These are phyloP conservation scores for Quercus phellos DNA, from an alignment of 331 rosid genomes.

Conservation along the genomic window DNA sequence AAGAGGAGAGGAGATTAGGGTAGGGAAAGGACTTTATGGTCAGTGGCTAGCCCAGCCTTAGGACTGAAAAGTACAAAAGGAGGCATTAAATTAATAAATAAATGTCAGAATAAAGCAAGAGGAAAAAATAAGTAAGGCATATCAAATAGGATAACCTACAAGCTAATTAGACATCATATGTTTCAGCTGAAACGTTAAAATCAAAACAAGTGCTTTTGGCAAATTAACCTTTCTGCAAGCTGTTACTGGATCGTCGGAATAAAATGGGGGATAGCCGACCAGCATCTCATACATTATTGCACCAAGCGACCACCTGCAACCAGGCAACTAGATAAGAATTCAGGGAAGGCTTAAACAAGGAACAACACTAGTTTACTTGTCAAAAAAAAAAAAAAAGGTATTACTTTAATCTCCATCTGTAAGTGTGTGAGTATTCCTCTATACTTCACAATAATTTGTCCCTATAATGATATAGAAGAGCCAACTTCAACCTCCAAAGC, in stretches of 20 bases:
- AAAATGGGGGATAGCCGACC: conserved; percentile 94
- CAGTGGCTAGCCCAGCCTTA: no score
- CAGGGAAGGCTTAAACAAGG: neutral
- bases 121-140: no score
- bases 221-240: conserved; percentile 85
- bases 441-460: neutral
- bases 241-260: conserved; percentile 89
- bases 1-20: no score
- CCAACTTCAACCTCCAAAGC: neutral
- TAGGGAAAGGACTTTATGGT: no score
- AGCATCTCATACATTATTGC: conserved; percentile 98
- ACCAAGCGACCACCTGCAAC: conserved; percentile 96
- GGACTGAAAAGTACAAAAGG: no score
- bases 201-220: neutral
- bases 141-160: no score
- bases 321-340: conserved; percentile 23
- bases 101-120: no score
- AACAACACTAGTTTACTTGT: neutral
- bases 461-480: neutral
- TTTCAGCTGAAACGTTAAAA: neutral
- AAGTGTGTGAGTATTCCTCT: neutral
- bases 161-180: neutral
- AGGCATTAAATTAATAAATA: no score
- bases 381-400: neutral
- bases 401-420: neutral